Percentiles rank a stretch among this genome's conserved stretches.
phyloP scores from a whole-genome alignment of 768 basidiomycete species.

The Grammothele lineata region DNA sequence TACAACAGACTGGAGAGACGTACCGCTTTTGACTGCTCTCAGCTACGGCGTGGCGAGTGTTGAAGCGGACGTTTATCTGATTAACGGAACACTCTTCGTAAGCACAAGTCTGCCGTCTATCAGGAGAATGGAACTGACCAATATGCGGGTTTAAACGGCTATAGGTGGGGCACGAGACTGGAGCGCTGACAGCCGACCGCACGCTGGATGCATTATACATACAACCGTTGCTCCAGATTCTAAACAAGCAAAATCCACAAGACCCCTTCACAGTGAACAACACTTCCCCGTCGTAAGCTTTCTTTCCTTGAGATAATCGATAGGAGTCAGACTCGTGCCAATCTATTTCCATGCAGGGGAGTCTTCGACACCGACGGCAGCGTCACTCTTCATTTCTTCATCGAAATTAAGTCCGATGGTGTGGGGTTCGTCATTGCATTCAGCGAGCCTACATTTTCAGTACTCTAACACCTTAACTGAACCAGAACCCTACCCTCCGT shows the following conservation, averaged over 20 bases:
- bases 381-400: constrained; percentile 40
- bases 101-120: too few relatives aligned
- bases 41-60: constrained; percentile 47
- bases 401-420: constrained; percentile 52
- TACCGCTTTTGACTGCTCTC: constrained; percentile 45
- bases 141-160: not conserved
- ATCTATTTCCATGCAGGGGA: too few relatives aligned
- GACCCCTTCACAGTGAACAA: constrained; percentile 36
- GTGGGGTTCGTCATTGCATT: constrained; percentile 29
- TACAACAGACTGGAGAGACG: constrained; percentile 56
- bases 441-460: too few relatives aligned
- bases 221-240: constrained; percentile 39
- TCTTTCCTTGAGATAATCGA: not conserved
- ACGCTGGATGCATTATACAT: constrained; percentile 47
- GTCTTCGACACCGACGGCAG: constrained; percentile 42
- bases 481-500: constrained; percentile 43
- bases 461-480: too few relatives aligned
- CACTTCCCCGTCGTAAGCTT: constrained; percentile 38
- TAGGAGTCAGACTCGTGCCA: not conserved
- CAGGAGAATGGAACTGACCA: too few relatives aligned
- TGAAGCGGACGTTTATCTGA: constrained; percentile 50
- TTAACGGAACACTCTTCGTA: constrained; percentile 41
- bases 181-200: constrained; percentile 37
- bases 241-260: constrained; percentile 41
- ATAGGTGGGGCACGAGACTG: constrained; percentile 46